These are phyloP conservation scores for Populus pruinosa DNA, from an alignment of 345 rosid species.

Conservation along the genomic window DNA sequence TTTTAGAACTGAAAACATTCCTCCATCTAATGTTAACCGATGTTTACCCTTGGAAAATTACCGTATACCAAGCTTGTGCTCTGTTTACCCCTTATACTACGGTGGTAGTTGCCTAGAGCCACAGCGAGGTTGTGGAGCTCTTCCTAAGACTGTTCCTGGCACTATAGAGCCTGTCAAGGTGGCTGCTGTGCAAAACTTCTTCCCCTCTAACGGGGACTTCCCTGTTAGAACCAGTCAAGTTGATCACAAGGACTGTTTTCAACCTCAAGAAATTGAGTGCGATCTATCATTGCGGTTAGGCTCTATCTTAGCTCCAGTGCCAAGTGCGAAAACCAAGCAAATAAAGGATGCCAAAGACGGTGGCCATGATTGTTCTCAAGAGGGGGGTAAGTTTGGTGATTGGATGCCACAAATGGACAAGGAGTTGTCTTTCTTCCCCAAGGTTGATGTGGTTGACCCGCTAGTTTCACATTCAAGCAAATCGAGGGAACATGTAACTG, in stretches of 20 bases:
- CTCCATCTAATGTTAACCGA: slow-evolving; percentile 11
- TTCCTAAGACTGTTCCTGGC: slow-evolving; percentile 14
- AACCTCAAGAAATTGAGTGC: slow-evolving; percentile 32
- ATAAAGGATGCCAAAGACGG: slow-evolving; percentile 16
- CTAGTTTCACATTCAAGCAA: slow-evolving; percentile 18
- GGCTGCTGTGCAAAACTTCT: slow-evolving; percentile 12
- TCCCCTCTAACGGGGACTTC: slow-evolving; percentile 5
- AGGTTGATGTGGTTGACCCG: slow-evolving; percentile 13
- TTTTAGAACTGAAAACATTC: slow-evolving; percentile 16
- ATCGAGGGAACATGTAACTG: slow-evolving; percentile 6
- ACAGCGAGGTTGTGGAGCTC: slow-evolving; percentile 16
- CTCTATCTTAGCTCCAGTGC: slow-evolving; percentile 36
- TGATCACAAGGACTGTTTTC: slow-evolving; percentile 10
- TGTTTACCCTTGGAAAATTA: slow-evolving; percentile 14
- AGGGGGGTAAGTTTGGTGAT: slow-evolving; percentile 24
- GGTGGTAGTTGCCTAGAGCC: slow-evolving; percentile 35
- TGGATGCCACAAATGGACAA: slow-evolving; percentile 14
- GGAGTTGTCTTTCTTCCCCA: slow-evolving; percentile 10
- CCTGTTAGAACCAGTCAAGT: slow-evolving; percentile 14
- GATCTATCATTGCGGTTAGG: slow-evolving; percentile 80
- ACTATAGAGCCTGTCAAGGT: slow-evolving; percentile 21
- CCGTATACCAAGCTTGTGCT: slow-evolving; percentile 18
- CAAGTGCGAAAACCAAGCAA: slow-evolving; percentile 8
- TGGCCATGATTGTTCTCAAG: slow-evolving; percentile 19
- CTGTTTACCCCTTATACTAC: slow-evolving; percentile 48